phyloP scores from a whole-genome alignment of 78 protist genomes.

The Emiliania huxleyi region DNA sequence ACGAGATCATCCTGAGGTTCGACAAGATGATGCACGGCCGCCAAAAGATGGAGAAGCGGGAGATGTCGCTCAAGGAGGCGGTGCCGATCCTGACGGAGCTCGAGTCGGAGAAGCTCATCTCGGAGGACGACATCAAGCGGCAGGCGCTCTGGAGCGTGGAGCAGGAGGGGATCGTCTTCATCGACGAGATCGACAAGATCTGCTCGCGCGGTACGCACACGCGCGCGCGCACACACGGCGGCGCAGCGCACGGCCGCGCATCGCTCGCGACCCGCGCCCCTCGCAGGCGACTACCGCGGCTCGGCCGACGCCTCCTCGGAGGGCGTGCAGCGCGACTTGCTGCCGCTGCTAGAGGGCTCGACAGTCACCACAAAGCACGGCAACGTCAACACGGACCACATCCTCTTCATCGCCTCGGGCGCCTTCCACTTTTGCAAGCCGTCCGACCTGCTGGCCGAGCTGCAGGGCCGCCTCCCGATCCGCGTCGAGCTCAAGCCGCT shows the following conservation, averaged over 20 bases:
- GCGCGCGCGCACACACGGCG: too few relatives aligned
- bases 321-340: constrained; percentile 93
- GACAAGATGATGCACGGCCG: constrained; percentile 4
- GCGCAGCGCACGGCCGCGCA: too few relatives aligned
- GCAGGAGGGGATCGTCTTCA: constrained; percentile 89
- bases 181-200: constrained; percentile 94
- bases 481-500: constrained; percentile 84
- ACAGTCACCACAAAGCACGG: constrained; percentile 77
- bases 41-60: constrained; percentile 29
- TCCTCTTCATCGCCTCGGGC: constrained; percentile 85
- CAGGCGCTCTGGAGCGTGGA: constrained; percentile 78
- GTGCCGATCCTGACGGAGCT: not conserved
- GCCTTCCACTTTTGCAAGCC: constrained; percentile 79
- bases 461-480: constrained; percentile 86
- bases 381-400: constrained; percentile 83
- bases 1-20: constrained; percentile 20
- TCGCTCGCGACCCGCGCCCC: too few relatives aligned
- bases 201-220: constrained; percentile 16
- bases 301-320: constrained; percentile 76
- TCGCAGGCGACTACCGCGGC: constrained; percentile 6
- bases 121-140: constrained; percentile 56
- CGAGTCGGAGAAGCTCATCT: constrained; percentile 53
- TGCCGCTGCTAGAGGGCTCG: constrained; percentile 90
- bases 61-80: constrained; percentile 46
- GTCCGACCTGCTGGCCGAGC: constrained; percentile 57